phyloP scores from a whole-genome alignment of 306 rosid genomes.

The Rubus idaeus region DNA sequence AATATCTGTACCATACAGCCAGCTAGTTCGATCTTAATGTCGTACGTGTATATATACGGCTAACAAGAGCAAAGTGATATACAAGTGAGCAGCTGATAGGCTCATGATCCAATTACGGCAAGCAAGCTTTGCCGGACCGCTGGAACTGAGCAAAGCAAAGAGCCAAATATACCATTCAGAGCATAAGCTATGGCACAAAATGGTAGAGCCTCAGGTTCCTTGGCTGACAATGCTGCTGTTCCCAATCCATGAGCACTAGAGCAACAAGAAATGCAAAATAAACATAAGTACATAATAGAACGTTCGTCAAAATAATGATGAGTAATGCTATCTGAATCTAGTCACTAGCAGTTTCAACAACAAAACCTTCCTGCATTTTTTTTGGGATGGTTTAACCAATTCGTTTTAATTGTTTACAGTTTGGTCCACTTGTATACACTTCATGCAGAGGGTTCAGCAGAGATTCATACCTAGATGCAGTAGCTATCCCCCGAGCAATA shows the following conservation, averaged over 20 bases:
- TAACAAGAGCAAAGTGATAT: background rate
- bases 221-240: conserved; percentile 92
- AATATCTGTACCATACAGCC: background rate
- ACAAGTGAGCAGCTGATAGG: background rate
- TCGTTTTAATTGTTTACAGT: background rate
- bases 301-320: background rate
- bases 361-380: background rate
- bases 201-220: conserved; percentile 98
- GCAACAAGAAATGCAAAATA: conserved; percentile 22
- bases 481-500: conserved; percentile 94
- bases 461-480: conserved; percentile 83
- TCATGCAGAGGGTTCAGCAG: background rate
- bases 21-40: background rate
- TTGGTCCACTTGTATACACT: background rate
- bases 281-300: background rate
- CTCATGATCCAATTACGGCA: conserved; percentile 63
- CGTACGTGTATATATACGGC: background rate
- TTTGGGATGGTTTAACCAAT: background rate
- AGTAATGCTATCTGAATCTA: background rate
- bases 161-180: conserved; percentile 88
- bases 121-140: conserved; percentile 72
- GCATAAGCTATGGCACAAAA: conserved; percentile 96
- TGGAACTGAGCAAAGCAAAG: conserved; percentile 83
- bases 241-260: conserved; percentile 92
- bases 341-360: background rate